Base-by-base conservation (phyloP, 768 basidiomycete genomes). In the Tephrocybe sp. region DNA sequence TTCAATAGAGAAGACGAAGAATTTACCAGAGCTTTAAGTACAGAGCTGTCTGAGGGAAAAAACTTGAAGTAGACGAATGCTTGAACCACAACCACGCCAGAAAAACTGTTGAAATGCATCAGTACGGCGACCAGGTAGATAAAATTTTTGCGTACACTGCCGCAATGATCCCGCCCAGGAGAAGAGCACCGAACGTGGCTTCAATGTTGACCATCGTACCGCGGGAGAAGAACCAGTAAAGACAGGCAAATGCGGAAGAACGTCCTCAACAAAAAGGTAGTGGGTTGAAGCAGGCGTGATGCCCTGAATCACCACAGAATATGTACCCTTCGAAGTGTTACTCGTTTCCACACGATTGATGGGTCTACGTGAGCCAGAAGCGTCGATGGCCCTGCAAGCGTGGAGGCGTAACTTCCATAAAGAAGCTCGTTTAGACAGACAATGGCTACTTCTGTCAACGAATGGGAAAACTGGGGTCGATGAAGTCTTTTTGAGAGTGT, bases 61-160 rank as follows among this genome's bases (percentile, higher is more conserved):
- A 59, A 53, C 58, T 69, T 73, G 58, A 70, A 73, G 61, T 77
- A 78, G 3, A 63, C 60, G 34, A 73, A 62, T 10, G 65, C 62
- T 59, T 78, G 75, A 6, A 72, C 62, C 1, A 60, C 62, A 2
- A 77, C 73, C 12, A 75, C 55, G 5, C 76, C 76, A 7, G 73
- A 71, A 51, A 78, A 69, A 7, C 75, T 76, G 39, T 10, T 28
- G 15, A 21, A 25, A 42, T 25, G n/a, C n/a, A 34, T 2, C 21
- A 36, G 12, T 24, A 21, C 33, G 45, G 23, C 23, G 7, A 18
- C 37, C 8, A 26, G 3, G 4, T 23, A n/a, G 37, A 18, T 4
- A 30, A 38, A 37, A 28, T 40, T 20, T 4, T 20, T n/a, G 64
- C 72, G 36, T 46, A 75, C 76, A 67, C 50, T 9, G 72, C 64